phyloP scores from a whole-genome alignment of 2,329 filamentous ascomycete species.

The Ceratocystis alfenasii region DNA sequence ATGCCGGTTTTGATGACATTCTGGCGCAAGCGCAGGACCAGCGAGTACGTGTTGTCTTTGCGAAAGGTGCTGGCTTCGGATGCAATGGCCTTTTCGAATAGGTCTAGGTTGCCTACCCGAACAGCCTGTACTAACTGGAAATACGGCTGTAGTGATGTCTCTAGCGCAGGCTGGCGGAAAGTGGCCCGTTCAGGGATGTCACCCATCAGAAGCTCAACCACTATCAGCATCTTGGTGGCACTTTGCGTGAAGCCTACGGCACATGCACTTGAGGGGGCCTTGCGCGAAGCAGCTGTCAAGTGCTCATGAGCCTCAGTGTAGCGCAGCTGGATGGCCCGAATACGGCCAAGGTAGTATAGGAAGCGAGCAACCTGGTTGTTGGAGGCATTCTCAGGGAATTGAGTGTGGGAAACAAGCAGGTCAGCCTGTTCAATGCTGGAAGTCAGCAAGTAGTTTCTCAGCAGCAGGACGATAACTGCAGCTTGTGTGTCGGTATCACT shows the following conservation, averaged over 20 bases:
- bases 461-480: conserved; percentile 82
- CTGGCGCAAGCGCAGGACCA: conserved; percentile 87
- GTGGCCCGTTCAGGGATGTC: conserved; percentile 92
- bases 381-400: conserved; percentile 84
- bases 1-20: conserved; percentile 99
- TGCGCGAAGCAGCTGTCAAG: conserved; percentile 82
- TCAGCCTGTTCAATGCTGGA: conserved; percentile 97
- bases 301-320: conserved; percentile 97
- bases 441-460: conserved; percentile 90
- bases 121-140: conserved; percentile 90
- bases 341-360: conserved; percentile 92
- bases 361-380: conserved; percentile 98
- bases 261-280: conserved; percentile 79
- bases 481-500: conserved; percentile 98
- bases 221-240: conserved; percentile 88
- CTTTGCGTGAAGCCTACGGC: conserved; percentile 93
- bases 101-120: conserved; percentile 87
- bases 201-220: conserved; percentile 95
- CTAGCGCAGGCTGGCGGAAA: conserved; percentile 80
- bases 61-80: conserved; percentile 75
- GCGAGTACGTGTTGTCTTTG: conserved; percentile 85
- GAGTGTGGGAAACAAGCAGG: conserved; percentile 85
- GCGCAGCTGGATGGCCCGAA: conserved; percentile 87
- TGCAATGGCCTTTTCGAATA: conserved; percentile 78
- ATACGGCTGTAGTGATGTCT: conserved; percentile 82